phyloP scores from a whole-genome alignment of 192 early-diverging fungal species.

The Chytriomyces sp. region DNA sequence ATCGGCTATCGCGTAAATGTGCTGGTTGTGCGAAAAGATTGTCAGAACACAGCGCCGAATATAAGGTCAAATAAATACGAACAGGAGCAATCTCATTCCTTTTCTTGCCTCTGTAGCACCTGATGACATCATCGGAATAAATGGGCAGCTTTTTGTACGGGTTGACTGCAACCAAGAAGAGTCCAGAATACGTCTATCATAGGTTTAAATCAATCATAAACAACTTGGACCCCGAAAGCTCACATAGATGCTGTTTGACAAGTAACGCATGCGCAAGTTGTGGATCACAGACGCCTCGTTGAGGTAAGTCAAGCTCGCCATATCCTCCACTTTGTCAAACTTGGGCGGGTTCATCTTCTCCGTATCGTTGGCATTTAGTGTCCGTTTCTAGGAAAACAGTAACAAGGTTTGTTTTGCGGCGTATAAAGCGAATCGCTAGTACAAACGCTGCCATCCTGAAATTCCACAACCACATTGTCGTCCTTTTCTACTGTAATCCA shows the following conservation, averaged over 20 bases:
- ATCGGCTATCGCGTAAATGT: constrained; percentile 93
- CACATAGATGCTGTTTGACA: constrained; percentile 91
- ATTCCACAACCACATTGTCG: constrained; percentile 73
- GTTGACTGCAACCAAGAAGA: constrained; percentile 98
- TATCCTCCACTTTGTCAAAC: constrained; percentile 98
- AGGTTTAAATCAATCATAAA: background rate
- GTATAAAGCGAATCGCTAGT: constrained; percentile 23
- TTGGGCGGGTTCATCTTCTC: constrained; percentile 99
- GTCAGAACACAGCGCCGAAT: constrained; percentile 41
- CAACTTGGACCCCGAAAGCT: constrained; percentile 8
- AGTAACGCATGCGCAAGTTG: constrained; percentile 90
- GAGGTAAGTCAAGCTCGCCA: constrained; percentile 95
- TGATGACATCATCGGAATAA: constrained; percentile 79
- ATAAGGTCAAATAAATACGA: background rate
- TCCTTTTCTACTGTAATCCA: constrained; percentile 72
- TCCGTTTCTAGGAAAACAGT: constrained; percentile 21
- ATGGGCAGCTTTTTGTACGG: constrained; percentile 93
- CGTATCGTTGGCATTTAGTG: constrained; percentile 76
- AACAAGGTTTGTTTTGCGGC: background rate
- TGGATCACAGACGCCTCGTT: constrained; percentile 99
- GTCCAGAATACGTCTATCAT: constrained; percentile 92
- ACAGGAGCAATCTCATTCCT: constrained; percentile 49
- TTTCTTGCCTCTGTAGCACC: constrained; percentile 65
- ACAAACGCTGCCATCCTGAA: constrained; percentile 81
- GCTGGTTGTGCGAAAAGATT: constrained; percentile 44